Evolutionary conservation across 2,329 filamentous ascomycete genomes (phyloP), one percentile per base, ranked within the genome.

Genomic region (Ophiocordyceps sinensis): DNA sequence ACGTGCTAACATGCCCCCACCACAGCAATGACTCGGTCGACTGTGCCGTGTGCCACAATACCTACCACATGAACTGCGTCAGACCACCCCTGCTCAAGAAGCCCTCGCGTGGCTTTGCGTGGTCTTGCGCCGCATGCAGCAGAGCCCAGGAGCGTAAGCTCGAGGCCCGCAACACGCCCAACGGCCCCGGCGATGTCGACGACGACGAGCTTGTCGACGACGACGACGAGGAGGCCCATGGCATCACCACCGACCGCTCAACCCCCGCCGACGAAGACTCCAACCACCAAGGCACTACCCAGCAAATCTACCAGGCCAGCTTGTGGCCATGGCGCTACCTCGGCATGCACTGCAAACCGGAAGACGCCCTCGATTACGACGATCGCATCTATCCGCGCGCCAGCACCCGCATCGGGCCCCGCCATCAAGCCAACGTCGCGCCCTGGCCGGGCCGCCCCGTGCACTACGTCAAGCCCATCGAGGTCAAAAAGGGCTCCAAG

Each of bases 21-120:
- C 44, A 43, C 55, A 93, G 85, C 54, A 82, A 85, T 59, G 86
- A 96, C 64, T 96, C 91, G 32, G 91, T 96, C 21, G 89, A 96
- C 60, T 98, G 91, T 61, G 91, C 89, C 36, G 87, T 95, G 42
- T 98, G 91, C 62, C 77, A 81, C 56, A 81, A 87, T 59, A 96
- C 89, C 13, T 98, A 95, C 64, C 91, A 98, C 66, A 96, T 98
- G 89, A 85, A 88, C 54, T 98, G 91, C 60, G 91, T 98, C 43
- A 82, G 83, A 45, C 91, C 91, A 34, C 86, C 88, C 31, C 63
- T 98, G 47, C 73, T 87, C 41, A 98, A 95, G 62, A 98, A 98
- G 62, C 91, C 91, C 17, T 94, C 89, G 37, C 82, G 91, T 61
- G 91, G 91, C 32, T 98, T 98, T 63, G 91, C 87, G 5, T 98